Evolutionary conservation across 306 rosid species (phyloP), one percentile per base, ranked within the genome.

Genomic region (Trifolium pratense): DNA sequence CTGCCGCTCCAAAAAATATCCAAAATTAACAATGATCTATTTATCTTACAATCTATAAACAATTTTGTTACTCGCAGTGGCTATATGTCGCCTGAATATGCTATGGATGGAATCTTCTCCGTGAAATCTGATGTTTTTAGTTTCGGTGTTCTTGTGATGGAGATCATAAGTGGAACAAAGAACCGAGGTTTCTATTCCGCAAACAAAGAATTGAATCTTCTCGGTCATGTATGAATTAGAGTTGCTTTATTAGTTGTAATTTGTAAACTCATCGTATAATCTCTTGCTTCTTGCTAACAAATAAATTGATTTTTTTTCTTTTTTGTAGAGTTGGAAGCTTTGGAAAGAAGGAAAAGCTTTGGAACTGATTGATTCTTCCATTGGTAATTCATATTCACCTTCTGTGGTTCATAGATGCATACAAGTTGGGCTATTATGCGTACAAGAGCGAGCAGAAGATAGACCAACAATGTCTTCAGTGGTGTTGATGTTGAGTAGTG

Each of bases 51-150:
- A 26, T 61, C 42, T 53, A 66, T 20, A 39, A 55, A 15, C 17
- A 5, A 34, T 18, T 56, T 68, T 23, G 7, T 45, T n/a, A 42
- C 59, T 13, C 80, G 78, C 79, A 90, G 96, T 71, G 96, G 93
- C 0, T 90, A 90, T 39, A 90, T 90, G 96, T 83, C 96, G 1
- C 96, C 93, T 0, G 96, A 88, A 69, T 90, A 88, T 68, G 96
- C 93, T 23, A 88, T 90, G 93, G 96, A 90, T 4, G 94, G 94
- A 6, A 81, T 71, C 29, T 91, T 89, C 79, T 91, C 97, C 5
- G 71, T 82, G 51, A 89, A 89, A 69, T 91, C 97, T 0, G 96
- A 90, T 80, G 89, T 81, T 46, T 90, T 90, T 66, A 90, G 96
- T 67, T 90, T 90, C 21, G 96, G 96, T 0, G 96, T 91, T 73